A percentile compares a stretch with the other conserved stretches of the same genome.
phyloP scores from a whole-genome alignment of 345 rosid genomes.

The Eucalyptus melliodora region DNA sequence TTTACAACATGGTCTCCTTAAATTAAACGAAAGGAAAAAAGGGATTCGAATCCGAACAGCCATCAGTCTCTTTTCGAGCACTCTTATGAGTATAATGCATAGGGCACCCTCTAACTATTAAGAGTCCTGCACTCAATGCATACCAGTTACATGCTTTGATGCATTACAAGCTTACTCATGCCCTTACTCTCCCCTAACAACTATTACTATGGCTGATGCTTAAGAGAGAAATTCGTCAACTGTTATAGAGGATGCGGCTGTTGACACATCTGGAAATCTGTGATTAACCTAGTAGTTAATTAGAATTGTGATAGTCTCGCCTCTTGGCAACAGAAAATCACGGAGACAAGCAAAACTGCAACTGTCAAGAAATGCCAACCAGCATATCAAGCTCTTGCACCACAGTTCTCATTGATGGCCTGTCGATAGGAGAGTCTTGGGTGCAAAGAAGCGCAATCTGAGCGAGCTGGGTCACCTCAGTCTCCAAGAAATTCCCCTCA shows the following conservation, averaged over 20 bases:
- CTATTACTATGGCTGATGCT: background rate
- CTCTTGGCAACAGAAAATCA: background rate
- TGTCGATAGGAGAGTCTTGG: constrained; percentile 52
- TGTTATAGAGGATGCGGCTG: background rate
- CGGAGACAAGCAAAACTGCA: background rate
- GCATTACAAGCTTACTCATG: background rate
- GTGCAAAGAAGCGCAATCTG: constrained; percentile 62
- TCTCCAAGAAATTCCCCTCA: constrained; percentile 32
- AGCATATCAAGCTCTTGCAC: constrained; percentile 36
- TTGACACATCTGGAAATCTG: background rate
- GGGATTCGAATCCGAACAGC: background rate
- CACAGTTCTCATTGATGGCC: constrained; percentile 67
- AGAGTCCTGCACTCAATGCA: background rate
- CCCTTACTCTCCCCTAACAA: background rate
- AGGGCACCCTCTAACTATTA: background rate
- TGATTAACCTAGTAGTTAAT: background rate
- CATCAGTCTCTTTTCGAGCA: background rate
- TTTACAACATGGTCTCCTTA: background rate
- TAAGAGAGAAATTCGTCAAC: background rate
- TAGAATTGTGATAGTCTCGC: background rate
- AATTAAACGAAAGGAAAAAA: background rate
- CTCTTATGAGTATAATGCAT: background rate
- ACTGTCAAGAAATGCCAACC: background rate
- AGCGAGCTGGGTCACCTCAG: constrained; percentile 49
- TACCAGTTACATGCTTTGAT: background rate